Conservation (phyloP, 495 filamentous ascomycete genomes). For the Neurospora sp. region DNA sequence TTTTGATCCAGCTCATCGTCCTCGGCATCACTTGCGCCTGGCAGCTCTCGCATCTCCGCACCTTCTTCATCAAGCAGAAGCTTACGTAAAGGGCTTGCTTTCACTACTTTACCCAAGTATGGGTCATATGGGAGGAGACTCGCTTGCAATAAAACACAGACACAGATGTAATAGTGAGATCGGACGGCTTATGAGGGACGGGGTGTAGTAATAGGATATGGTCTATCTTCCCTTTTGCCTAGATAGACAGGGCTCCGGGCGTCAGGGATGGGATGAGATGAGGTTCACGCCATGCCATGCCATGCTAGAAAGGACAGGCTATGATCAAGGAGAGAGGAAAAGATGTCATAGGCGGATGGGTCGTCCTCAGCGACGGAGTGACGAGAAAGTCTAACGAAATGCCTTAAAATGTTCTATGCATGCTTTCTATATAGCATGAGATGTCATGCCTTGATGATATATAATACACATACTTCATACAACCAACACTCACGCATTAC, state of each 20-base stretch:
- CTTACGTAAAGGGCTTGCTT: conserved; percentile 49
- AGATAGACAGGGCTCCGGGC: not conserved
- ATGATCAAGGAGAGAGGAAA: not conserved
- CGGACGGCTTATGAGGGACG: not conserved
- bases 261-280: not conserved
- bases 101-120: not conserved
- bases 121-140: not conserved
- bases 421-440: not conserved
- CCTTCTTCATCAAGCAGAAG: conserved; percentile 99
- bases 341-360: not conserved
- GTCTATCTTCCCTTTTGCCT: not conserved
- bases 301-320: not conserved
- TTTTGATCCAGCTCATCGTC: conserved; percentile 79
- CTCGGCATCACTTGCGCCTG: conserved; percentile 88
- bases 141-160: not conserved
- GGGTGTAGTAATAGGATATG: not conserved
- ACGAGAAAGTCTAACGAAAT: not conserved
- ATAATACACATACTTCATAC: not conserved
- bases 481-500: not conserved
- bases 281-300: not conserved
- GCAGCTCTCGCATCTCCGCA: conserved; percentile 89
- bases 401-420: not conserved
- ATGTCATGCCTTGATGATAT: not conserved
- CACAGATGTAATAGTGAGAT: not conserved
- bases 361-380: not conserved